Conservation (phyloP, 1,139 yeast species). For the Nakaseomyces sp. region DNA sequence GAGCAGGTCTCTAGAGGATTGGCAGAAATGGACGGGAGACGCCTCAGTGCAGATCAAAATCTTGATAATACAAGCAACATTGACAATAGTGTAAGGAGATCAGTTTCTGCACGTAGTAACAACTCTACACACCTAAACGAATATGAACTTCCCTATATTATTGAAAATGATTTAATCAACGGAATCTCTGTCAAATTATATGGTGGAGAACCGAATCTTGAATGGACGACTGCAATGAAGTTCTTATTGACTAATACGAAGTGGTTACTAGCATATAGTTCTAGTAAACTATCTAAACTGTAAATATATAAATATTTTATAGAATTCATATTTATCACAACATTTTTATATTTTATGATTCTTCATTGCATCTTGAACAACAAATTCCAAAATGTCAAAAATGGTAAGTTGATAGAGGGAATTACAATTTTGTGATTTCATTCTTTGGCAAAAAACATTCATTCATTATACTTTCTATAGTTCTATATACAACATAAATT, state of each 20-base stretch:
- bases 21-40: background rate
- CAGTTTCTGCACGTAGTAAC: background rate
- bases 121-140: background rate
- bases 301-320: background rate
- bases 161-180: constrained; percentile 60
- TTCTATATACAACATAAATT: background rate
- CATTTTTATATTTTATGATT: too few relatives aligned
- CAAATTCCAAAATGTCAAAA: too few relatives aligned
- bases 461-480: background rate
- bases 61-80: constrained; percentile 36
- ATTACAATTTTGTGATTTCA: too few relatives aligned
- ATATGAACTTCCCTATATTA: constrained; percentile 59
- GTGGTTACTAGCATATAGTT: constrained; percentile 35
- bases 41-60: constrained; percentile 15
- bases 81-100: constrained; percentile 20
- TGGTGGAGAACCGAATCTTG: constrained; percentile 53
- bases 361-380: too few relatives aligned
- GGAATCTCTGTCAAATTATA: constrained; percentile 67
- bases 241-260: constrained; percentile 57
- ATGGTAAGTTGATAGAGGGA: too few relatives aligned
- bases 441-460: background rate
- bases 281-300: constrained; percentile 13
- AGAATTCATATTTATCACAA: too few relatives aligned
- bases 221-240: constrained; percentile 89
- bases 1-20: constrained; percentile 13